phyloP scores from a whole-genome alignment of 2,329 filamentous ascomycete species.

The Fusarium sp. region DNA sequence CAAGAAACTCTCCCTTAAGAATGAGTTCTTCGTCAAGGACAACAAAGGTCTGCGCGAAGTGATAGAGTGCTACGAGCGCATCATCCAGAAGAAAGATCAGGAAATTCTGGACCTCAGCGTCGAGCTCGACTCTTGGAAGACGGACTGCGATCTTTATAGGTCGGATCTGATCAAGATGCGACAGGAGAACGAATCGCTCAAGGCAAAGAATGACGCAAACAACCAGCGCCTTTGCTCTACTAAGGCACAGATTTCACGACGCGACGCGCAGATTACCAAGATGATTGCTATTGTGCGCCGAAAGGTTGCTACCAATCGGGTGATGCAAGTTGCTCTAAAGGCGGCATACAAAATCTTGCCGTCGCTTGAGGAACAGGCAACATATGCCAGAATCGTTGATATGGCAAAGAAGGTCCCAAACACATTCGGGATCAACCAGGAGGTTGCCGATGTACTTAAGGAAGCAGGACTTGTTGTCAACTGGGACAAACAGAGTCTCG shows the following conservation, averaged over 20 bases:
- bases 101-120: not conserved
- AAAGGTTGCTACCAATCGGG: not conserved
- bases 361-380: not conserved
- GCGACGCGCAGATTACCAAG: not conserved
- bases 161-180: not conserved
- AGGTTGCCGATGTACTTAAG: not conserved
- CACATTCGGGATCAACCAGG: not conserved
- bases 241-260: not conserved
- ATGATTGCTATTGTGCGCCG: slow-evolving; percentile 7
- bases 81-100: not conserved
- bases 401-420: not conserved
- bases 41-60: not conserved
- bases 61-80: not conserved
- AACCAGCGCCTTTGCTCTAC: not conserved
- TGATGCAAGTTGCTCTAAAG: slow-evolving; percentile 7
- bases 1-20: not conserved
- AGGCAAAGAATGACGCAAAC: not conserved
- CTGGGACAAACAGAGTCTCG: too few species aligned
- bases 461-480: not conserved
- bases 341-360: slow-evolving; percentile 15
- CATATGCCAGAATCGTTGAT: not conserved
- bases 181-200: not conserved
- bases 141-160: not conserved
- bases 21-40: not conserved
- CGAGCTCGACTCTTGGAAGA: not conserved